A percentile compares a stretch with the other conserved stretches of the same genome.
phyloP scores from a whole-genome alignment of 108 stramenopile species.

The Cyclostephanos invisitatus region DNA sequence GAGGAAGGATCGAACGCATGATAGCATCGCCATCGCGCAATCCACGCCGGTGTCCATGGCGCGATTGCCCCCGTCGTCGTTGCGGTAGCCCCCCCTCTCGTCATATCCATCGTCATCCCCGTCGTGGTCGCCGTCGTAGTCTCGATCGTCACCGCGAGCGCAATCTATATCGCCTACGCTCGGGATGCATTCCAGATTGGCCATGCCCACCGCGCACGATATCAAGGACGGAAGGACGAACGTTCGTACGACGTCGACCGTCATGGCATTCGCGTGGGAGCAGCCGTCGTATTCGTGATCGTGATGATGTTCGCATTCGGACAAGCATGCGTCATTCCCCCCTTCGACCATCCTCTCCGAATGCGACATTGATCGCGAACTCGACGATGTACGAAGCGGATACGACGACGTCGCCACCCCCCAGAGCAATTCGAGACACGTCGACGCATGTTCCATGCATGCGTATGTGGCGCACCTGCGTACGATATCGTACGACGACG shows the following conservation, averaged over 20 bases:
- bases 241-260: neutral
- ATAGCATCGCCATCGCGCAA: constrained; percentile 36
- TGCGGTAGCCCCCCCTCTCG: neutral
- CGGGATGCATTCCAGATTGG: constrained; percentile 15
- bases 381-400: neutral
- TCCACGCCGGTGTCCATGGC: constrained; percentile 44
- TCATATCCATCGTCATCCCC: neutral
- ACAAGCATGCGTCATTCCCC: too few relatives aligned
- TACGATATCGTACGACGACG: constrained; percentile 1
- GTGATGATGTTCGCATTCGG: neutral
- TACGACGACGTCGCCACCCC: neutral
- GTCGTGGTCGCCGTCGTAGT: neutral
- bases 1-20: constrained; percentile 23
- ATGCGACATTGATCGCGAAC: neutral
- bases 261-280: neutral
- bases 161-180: too few relatives aligned
- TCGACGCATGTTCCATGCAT: constrained; percentile 26
- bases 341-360: too few relatives aligned
- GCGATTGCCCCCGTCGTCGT: neutral
- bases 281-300: neutral
- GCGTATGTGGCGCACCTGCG: constrained; percentile 15
- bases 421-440: constrained; percentile 1
- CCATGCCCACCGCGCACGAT: constrained; percentile 33
- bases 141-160: neutral
- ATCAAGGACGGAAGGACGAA: constrained; percentile 31